Base-by-base conservation (phyloP, 345 rosid species). In the Populus deltoides region DNA sequence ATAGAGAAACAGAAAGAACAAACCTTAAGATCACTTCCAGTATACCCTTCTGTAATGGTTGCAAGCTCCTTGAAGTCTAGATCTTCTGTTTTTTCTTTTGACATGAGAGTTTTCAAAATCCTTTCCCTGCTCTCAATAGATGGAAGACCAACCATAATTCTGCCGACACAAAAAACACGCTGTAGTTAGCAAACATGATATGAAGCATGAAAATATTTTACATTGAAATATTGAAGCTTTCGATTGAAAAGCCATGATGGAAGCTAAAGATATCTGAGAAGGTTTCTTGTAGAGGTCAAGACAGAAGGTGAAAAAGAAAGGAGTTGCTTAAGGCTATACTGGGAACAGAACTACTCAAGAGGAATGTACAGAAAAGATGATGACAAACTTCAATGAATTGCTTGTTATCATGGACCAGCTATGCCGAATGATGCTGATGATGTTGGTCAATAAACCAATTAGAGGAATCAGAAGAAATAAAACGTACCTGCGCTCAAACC, bases 21-120 rank as follows among this genome's bases (percentile, higher is more conserved):
- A 86, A 93, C 99, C 98, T 94, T 97, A 72, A 97, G 98, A 85
- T 97, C 99, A 86, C 99, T 94, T 81, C 98, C 98, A 70, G 86
- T 91, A 70, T 88, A 97, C 71, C 99, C 99, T 87, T 94, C 99
- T 47, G 99, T 92, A 87, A 92, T 89, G 68, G 86, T 69, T 70
- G 92, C 98, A 83, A 96, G 93, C 84, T 92, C 99, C 85, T 89
- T 91, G 69, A 85, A 96, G 83, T 97, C 95, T 27, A 94, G 87
- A 79, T 84, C 83, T 74, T 86, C 97, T 6, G 87, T 90, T 79
- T 87, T 88, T 82, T 97, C 99, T 86, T 94, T 92, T 0, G 90
- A 86, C 82, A 97, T 81, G 73, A 94, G 92, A 66, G 97, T 94
- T 87, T 80, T 92, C 88, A 97, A 75, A 81, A 97, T 97, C 88